These are phyloP conservation scores for Catharanthus roseus DNA, from an alignment of 257 asterid genomes.

Conservation along the genomic window DNA sequence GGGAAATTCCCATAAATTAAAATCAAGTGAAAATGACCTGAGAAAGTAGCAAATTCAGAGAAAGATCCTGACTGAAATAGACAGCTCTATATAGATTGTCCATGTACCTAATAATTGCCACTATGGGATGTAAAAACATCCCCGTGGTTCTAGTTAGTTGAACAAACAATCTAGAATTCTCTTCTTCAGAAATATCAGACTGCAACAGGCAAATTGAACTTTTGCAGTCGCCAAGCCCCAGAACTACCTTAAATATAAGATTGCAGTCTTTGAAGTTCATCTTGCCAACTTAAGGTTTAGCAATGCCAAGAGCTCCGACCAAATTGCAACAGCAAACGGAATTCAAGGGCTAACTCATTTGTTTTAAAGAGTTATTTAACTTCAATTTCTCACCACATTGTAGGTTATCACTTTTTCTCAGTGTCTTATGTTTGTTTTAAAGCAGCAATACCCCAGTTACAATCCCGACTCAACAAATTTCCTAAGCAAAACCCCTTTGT, in stretches of 20 bases:
- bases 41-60: neutral
- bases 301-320: neutral
- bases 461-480: neutral
- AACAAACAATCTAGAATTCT: neutral
- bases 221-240: neutral
- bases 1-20: neutral
- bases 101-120: neutral
- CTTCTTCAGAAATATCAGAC: neutral
- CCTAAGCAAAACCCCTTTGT: neutral
- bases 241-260: neutral
- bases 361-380: neutral
- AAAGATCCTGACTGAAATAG: neutral
- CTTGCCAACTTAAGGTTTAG: neutral
- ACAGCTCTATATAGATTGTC: neutral
- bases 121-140: neutral
- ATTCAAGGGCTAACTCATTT: neutral
- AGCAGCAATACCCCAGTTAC: neutral
- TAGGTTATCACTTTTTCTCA: neutral
- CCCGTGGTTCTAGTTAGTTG: neutral
- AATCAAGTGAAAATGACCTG: neutral
- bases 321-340: neutral
- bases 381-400: neutral
- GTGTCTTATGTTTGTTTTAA: neutral
- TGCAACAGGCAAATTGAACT: neutral
- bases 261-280: neutral